Percentiles rank a stretch among this genome's conserved stretches.
phyloP scores from a whole-genome alignment of 2,329 filamentous ascomycete species.

The Eutypa lata region DNA sequence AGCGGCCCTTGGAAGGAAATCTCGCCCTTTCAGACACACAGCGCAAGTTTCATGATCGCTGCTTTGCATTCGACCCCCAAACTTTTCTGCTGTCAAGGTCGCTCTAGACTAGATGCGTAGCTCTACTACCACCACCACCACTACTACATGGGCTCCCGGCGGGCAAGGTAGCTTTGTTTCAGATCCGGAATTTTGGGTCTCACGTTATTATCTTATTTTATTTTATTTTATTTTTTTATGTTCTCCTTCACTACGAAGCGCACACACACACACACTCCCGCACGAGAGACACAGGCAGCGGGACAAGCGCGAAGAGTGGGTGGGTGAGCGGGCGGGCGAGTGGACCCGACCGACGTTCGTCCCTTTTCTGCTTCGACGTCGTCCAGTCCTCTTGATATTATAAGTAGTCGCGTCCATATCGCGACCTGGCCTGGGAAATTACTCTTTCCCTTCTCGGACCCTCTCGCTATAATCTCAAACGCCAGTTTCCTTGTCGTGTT shows the following conservation, averaged over 20 bases:
- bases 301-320: too few relatives aligned
- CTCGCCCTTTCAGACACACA: conserved; percentile 47
- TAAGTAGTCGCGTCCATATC: conserved; percentile 32
- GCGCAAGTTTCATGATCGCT: conserved; percentile 48
- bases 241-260: too few relatives aligned
- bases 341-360: conserved; percentile 30
- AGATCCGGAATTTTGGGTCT: conserved; percentile 31
- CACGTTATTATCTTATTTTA: too few relatives aligned
- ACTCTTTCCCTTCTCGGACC: conserved; percentile 26
- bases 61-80: conserved; percentile 28
- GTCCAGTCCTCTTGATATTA: conserved; percentile 27
- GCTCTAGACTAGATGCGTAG: conserved; percentile 32
- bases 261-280: too few relatives aligned
- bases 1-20: conserved; percentile 36
- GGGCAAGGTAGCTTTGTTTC: conserved; percentile 30
- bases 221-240: too few relatives aligned
- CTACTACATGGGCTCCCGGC: conserved; percentile 19
- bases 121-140: not conserved
- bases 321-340: conserved; percentile 34
- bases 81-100: conserved; percentile 25
- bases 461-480: conserved; percentile 28
- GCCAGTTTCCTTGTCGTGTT: conserved; percentile 16
- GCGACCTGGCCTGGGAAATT: conserved; percentile 28
- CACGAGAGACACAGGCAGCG: too few relatives aligned
- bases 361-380: conserved; percentile 39